These are phyloP conservation scores for Creolimax fragrantissima DNA, from an alignment of 78 protist genomes.

Conservation along the genomic window DNA sequence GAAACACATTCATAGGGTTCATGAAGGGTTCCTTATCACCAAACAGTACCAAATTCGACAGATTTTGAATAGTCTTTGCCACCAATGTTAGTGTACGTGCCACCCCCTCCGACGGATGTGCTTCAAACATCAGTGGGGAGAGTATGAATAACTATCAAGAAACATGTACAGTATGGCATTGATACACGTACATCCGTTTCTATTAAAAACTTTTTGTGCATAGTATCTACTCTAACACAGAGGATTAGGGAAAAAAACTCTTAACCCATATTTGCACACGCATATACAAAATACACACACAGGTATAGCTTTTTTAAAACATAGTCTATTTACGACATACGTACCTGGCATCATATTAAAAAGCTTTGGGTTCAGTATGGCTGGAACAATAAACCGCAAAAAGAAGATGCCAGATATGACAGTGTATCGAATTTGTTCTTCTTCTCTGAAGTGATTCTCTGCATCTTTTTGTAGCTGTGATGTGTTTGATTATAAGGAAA, in stretches of 20 bases:
- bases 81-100: constrained; percentile 62
- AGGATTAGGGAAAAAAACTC: too few species aligned
- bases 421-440: constrained; percentile 36
- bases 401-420: constrained; percentile 59
- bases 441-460: neutral
- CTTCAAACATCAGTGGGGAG: too few species aligned
- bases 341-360: constrained; percentile 53
- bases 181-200: too few species aligned
- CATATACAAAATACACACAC: neutral
- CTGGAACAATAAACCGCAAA: constrained; percentile 67
- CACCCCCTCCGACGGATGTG: neutral
- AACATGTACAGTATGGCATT: too few species aligned
- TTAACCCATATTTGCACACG: neutral
- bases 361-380: constrained; percentile 64
- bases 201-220: too few species aligned
- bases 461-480: constrained; percentile 8
- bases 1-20: constrained; percentile 45
- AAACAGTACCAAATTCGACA: constrained; percentile 57
- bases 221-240: too few species aligned
- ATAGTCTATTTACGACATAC: too few species aligned
- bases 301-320: neutral
- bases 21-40: constrained; percentile 52
- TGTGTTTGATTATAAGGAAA: too few species aligned
- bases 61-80: constrained; percentile 69
- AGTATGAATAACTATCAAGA: too few species aligned